These are phyloP conservation scores for Colletotrichum tanaceti DNA, from an alignment of 2,329 filamentous ascomycete genomes.

Conservation along the genomic window DNA sequence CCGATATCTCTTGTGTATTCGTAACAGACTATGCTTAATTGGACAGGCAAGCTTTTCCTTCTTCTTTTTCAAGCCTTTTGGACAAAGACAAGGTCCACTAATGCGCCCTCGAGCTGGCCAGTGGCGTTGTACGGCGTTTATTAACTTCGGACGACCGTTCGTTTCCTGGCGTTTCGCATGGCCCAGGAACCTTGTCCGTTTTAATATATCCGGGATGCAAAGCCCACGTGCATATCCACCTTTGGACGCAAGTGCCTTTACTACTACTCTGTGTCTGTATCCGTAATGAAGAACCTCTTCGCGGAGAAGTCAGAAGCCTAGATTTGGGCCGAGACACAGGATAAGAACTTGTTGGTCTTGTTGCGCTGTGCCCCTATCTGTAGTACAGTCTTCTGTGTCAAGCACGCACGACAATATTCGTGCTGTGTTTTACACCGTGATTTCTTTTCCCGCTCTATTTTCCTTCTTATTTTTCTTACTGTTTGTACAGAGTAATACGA, in stretches of 20 bases:
- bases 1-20: conserved; percentile 29
- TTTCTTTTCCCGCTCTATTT: too few species aligned
- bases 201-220: conserved; percentile 27
- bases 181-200: conserved; percentile 1
- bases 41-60: conserved; percentile 4
- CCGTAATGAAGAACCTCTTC: too few species aligned
- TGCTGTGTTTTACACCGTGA: too few species aligned
- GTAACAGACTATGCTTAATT: conserved; percentile 28
- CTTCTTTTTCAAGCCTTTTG: conserved; percentile 19
- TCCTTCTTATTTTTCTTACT: too few species aligned
- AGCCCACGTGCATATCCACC: not conserved
- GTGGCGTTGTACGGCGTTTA: not conserved
- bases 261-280: too few species aligned
- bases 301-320: too few species aligned
- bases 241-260: not conserved
- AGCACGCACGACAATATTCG: too few species aligned
- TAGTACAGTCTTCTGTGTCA: too few species aligned
- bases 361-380: too few species aligned
- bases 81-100: conserved; percentile 3
- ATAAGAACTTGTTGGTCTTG: too few species aligned
- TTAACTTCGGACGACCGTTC: conserved; percentile 39
- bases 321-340: too few species aligned
- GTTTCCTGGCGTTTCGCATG: conserved; percentile 33
- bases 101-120: conserved; percentile 22
- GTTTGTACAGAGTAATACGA: too few species aligned